Percentiles rank a stretch among this genome's conserved stretches.
Conservation (phyloP, 768 basidiomycete species). For the Suillus fuscotomentosus region DNA sequence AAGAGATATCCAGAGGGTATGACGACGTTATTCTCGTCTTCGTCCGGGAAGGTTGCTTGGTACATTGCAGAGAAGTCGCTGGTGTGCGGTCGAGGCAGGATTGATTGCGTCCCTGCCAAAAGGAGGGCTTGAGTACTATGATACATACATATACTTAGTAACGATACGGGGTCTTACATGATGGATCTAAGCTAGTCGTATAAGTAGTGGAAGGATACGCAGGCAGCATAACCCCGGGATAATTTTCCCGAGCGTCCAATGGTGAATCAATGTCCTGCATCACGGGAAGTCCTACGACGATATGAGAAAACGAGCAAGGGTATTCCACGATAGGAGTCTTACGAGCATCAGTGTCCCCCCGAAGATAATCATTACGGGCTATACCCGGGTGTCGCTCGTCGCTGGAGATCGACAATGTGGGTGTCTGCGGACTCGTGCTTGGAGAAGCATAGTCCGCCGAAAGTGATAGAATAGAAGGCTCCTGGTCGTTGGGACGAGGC, state of each 20-base stretch:
- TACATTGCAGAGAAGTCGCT: conserved; percentile 27
- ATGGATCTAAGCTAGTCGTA: conserved; percentile 55
- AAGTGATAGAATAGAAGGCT: conserved; percentile 50
- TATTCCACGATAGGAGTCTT: conserved; percentile 1
- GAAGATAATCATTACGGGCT: conserved; percentile 21
- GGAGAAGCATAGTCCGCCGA: conserved; percentile 45
- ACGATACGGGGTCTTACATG: conserved; percentile 75
- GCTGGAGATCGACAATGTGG: conserved; percentile 44
- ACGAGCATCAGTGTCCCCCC: conserved; percentile 26
- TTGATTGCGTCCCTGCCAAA: conserved; percentile 45
- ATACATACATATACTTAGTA: conserved; percentile 70
- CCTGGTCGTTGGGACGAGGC: conserved; percentile 55
- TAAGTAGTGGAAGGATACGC: conserved; percentile 30
- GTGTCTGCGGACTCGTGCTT: conserved; percentile 42
- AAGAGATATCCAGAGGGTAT: conserved; percentile 24
- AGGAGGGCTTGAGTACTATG: conserved; percentile 61
- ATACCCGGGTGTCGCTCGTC: conserved; percentile 35
- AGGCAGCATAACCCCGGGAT: conserved; percentile 29
- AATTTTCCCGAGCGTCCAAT: conserved; percentile 27
- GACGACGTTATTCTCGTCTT: conserved; percentile 11
- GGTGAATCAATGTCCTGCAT: conserved; percentile 33
- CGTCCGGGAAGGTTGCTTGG: conserved; percentile 9
- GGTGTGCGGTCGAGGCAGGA: conserved; percentile 27
- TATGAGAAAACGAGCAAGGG: conserved; percentile 2
- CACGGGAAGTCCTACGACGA: conserved; percentile 23